Base-by-base conservation (phyloP, 768 basidiomycete genomes). In the Auriscalpium microsporum region DNA sequence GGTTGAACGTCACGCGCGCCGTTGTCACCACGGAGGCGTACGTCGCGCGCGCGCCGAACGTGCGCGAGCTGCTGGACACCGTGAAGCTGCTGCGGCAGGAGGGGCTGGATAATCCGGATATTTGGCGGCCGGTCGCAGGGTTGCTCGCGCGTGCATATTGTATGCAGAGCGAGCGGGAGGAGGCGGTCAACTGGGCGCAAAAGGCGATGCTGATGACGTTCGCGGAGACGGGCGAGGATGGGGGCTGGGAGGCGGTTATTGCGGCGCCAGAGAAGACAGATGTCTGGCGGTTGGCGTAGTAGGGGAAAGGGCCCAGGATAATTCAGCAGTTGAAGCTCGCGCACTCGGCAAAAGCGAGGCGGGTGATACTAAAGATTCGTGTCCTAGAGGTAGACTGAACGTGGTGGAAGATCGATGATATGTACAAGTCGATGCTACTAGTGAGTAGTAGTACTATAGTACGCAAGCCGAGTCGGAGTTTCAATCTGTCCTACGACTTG, bases 1-100 rank as follows among this genome's bases (percentile, higher is more conserved):
- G 10, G 56, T 65, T 34, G 48, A 57, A 33, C 68, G 73, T 11
- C 62, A 69, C 45, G 53, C 42, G 14, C 55, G 49, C 1, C 65
- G 72, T 13, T 52, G 55, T 8, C 54, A 56, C 23, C 64, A 64
- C 0, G n/a, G 40, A n/a, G 11, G n/a, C 40, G 1, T 10, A 42
- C 21, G 21, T 1, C 21, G 21, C 21, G 11, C 40, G 10, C 11
- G 11, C 40, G 11, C 11, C 10, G 40, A 42, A 54, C 3, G 40
- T 50, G 36, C 48, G 21, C 1, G 35, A 42, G 28, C 48, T 54
- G 23, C 53, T 55, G 37, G 35, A 47, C 19, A 49, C 46, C 13
- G 57, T 16, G 9, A 45, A 16, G 16, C 16, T 37, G 34, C 50
- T 56, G 50, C 50, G 47, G 34, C 38, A 52, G 48, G 57, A 58